Base-by-base conservation (phyloP, 2,329 filamentous ascomycete species). In the Fusarium albosuccineum region DNA sequence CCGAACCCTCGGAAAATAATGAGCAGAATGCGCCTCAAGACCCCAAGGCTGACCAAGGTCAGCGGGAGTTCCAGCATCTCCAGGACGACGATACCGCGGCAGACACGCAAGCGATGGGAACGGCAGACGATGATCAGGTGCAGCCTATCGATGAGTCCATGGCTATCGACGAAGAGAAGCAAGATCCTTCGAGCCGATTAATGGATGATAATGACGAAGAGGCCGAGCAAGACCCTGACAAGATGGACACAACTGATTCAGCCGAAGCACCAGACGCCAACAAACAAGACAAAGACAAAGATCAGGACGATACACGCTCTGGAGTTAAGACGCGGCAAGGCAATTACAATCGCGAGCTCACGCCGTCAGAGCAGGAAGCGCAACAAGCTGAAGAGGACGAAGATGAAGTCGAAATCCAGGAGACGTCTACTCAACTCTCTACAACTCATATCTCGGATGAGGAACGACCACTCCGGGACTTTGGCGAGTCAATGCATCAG, bases 41-140 rank as follows among this genome's bases (percentile, higher is more conserved):
- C 40, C 78, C 78, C 17, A 84, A 88, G 46, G 81, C 85, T 11
- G 79, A 85, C 17, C 83, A 93, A 84, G 85, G 87, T 9, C 86
- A 91, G 74, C 88, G 87, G n/a, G 94, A 97, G 75, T 97, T 97
- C 75, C 94, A 98, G 80, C 96, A 99, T 79, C 83, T 98, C 4
- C 91, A 91, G 63, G 89, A 97, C 68, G 93, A 97, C 62, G 87
- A 96, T 30, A 87, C 90, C 29, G 86, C 90, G 55, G 88, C 91
- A n/a, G 94, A 97, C 58, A 90, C 93, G 2, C 96, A 99, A 80
- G 96, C 96, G 13, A 86, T 99, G 74, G 97, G 96, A 34, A 91
- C 92, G 39, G 93, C 95, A 6, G 92, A 89, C 10, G 91, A 97
- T 66, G 95, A 99, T 27, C 92, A 97, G 76, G 92, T 92, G 3